Base-by-base conservation (phyloP, 2,329 filamentous ascomycete species). In the Alternaria sp. region DNA sequence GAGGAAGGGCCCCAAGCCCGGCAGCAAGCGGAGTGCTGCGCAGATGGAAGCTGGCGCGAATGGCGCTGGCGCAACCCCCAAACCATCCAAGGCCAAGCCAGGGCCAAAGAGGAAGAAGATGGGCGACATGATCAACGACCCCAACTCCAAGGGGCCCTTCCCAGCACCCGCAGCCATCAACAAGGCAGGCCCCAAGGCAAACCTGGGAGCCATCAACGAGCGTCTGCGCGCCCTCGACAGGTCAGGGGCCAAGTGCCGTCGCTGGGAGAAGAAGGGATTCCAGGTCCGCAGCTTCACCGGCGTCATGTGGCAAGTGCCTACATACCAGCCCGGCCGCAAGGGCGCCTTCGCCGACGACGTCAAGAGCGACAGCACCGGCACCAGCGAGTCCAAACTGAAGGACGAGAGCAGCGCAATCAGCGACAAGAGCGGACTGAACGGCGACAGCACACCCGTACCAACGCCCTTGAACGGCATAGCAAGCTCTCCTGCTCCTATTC, bases 161-260 rank as follows among this genome's bases (percentile, higher is more conserved):
- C 72, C 77, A 62, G 76, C 78, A 65, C 72, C 76, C n/a, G 76
- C 79, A 21, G 81, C 84, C 47, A 84, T 85, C 54, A 92, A 95
- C 81, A 97, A 97, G 80, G 90, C 98, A 25, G 95, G 95, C 4
- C 96, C 96, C 70, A 98, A 97, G 81, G 95, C 95, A 55, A 98
- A 97, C 79, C 92, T 95, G 74, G 96, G 96, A 67, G 95, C 95
- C 63, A 99, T 99, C 85, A 99, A 99, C 78, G 96, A 96, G 58
- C 93, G 93, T 56, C 90, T 99, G 53, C 93, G 96, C 59, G 95
- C 96, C 12, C 91, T 99, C 68, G 96, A 99, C 81, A 90, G 95
- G 65, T 91, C 91, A 8, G 95, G 95, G 70, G 92, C 95, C 75
- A 94, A 96, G 10, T 97, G 94, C 81, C 92, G 95, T 68, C 94